These are phyloP conservation scores for Zygosaccharomyces sapae DNA, from an alignment of 1,139 yeast genomes.

Conservation along the genomic window DNA sequence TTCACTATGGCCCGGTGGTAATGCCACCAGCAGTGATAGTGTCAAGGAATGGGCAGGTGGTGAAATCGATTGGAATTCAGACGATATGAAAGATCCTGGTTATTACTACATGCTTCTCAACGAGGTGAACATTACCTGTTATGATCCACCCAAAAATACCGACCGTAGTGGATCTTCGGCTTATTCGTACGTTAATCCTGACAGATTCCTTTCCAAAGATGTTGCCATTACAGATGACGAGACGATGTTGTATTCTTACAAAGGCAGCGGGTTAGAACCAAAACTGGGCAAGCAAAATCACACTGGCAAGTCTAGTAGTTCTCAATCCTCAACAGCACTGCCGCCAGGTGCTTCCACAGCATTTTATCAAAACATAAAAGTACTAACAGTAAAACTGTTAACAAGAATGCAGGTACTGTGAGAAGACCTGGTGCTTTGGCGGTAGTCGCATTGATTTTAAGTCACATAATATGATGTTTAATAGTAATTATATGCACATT, in stretches of 20 bases:
- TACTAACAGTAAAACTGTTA: conserved; percentile 5
- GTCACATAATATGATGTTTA: not conserved
- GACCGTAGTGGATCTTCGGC: conserved; percentile 48
- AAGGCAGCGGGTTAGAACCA: conserved; percentile 65
- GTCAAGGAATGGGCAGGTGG: conserved; percentile 96
- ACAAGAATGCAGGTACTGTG: conserved; percentile 1
- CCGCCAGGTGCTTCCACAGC: conserved; percentile 15
- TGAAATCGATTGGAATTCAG: conserved; percentile 71
- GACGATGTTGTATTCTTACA: conserved; percentile 55
- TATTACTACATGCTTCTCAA: conserved; percentile 68
- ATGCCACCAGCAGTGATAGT: conserved; percentile 58
- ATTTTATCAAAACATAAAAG: conserved; percentile 23
- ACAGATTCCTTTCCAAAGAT: conserved; percentile 43
- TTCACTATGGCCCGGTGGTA: conserved; percentile 93
- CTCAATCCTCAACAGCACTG: conserved; percentile 22
- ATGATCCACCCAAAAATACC: conserved; percentile 60
- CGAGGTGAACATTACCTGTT: conserved; percentile 58
- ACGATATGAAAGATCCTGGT: conserved; percentile 68
- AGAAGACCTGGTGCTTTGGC: conserved; percentile 1
- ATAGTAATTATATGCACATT: too few species aligned
- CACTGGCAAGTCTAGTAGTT: conserved; percentile 19
- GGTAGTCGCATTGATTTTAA: not conserved
- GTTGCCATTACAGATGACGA: conserved; percentile 57
- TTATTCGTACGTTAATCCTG: conserved; percentile 51
- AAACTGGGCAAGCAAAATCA: conserved; percentile 32